phyloP scores from a whole-genome alignment of 179 eudicot genomes.

The Camellia oleifera region DNA sequence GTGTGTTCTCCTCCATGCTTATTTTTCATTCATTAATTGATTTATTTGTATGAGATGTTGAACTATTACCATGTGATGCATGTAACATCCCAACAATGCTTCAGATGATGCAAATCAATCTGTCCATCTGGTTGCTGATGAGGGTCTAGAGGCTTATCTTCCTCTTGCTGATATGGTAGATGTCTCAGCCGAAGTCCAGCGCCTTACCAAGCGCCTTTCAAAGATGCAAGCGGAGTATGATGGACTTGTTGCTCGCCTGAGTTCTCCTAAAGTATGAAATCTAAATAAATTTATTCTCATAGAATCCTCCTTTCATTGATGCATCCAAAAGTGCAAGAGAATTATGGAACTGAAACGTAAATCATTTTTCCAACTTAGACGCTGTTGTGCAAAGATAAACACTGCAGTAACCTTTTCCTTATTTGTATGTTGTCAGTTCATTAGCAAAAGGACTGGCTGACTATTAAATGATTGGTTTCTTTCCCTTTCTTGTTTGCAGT shows the following conservation, averaged over 20 bases:
- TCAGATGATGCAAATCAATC: constrained; percentile 88
- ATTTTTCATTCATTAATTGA: not conserved
- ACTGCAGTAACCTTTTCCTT: not conserved
- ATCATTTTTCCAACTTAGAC: not conserved
- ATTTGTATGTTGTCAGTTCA: not conserved
- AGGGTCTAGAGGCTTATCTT: constrained; percentile 95
- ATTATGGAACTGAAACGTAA: constrained; percentile 1
- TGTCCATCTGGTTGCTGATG: constrained; percentile 90
- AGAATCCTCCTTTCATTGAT: not conserved
- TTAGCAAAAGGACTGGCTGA: not conserved
- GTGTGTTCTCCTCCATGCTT: not conserved
- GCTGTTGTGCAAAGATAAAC: not conserved
- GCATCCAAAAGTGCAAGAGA: not conserved
- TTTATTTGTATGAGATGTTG: not conserved
- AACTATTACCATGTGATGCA: not conserved
- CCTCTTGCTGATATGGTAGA: constrained; percentile 98
- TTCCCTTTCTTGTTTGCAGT: not conserved
- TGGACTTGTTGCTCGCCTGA: constrained; percentile 69
- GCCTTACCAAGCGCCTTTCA: constrained; percentile 76
- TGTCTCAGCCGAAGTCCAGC: constrained; percentile 80
- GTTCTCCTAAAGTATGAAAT: constrained; percentile 61
- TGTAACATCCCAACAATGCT: constrained; percentile 13
- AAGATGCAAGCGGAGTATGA: constrained; percentile 89
- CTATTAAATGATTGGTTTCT: not conserved
- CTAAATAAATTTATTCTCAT: not conserved